A percentile compares a stretch with the other conserved stretches of the same genome.
These are phyloP conservation scores for Globisporangium nagaii DNA, from an alignment of 352 stramenopile genomes.

Conservation along the genomic window DNA sequence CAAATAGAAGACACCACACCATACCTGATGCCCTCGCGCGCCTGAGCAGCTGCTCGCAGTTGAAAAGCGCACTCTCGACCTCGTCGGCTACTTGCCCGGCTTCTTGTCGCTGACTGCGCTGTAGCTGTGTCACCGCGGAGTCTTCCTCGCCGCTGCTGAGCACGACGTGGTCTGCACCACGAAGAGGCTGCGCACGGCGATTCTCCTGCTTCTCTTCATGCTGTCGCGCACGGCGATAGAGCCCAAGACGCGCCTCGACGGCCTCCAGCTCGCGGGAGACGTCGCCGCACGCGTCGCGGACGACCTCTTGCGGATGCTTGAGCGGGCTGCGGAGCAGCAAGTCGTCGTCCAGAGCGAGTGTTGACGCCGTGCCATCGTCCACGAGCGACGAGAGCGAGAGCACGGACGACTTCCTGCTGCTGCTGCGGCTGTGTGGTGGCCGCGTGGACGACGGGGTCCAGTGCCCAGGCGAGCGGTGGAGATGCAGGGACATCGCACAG, in stretches of 20 bases:
- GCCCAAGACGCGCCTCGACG: constrained; percentile 27
- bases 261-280: constrained; percentile 35
- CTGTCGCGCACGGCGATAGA: constrained; percentile 12
- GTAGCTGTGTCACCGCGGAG: not conserved
- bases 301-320: constrained; percentile 5
- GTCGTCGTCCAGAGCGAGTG: not conserved
- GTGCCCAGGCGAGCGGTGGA: not conserved
- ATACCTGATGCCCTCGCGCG: constrained; percentile 11
- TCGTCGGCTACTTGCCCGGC: constrained; percentile 42
- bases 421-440: not conserved
- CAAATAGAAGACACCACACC: not conserved
- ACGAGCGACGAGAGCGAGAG: constrained; percentile 18
- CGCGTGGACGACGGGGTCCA: not conserved
- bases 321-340: not conserved
- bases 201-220: not conserved
- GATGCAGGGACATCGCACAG: not conserved
- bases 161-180: not conserved
- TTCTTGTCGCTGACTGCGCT: constrained; percentile 15
- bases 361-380: constrained; percentile 4
- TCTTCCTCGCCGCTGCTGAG: too few relatives aligned
- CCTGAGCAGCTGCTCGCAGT: constrained; percentile 44
- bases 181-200: not conserved
- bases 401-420: constrained; percentile 5
- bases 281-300: constrained; percentile 31
- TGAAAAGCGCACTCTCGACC: constrained; percentile 43